Percentiles rank a stretch among this genome's conserved stretches.
These are phyloP conservation scores for Botrytis squamosa DNA, from an alignment of 2,329 filamentous ascomycete species.

Conservation along the genomic window DNA sequence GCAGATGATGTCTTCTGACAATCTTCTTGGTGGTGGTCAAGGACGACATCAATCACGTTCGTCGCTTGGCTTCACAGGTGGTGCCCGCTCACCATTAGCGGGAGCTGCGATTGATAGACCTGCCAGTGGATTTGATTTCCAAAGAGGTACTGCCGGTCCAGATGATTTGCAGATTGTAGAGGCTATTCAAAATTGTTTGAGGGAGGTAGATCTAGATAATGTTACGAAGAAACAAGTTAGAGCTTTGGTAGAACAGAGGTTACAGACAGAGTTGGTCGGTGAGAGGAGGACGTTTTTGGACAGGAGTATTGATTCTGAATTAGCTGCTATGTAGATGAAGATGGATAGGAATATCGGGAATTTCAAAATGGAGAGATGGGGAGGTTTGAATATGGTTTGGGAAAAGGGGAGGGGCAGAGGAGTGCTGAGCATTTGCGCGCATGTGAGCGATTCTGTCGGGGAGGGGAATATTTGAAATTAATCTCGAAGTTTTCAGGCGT, in stretches of 20 bases:
- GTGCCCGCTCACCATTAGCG: conserved; percentile 48
- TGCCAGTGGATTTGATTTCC: conserved; percentile 61
- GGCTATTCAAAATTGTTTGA: conserved; percentile 77
- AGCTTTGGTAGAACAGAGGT: conserved; percentile 85
- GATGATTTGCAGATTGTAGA: conserved; percentile 80
- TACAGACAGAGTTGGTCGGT: conserved; percentile 84
- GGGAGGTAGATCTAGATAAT: conserved; percentile 90
- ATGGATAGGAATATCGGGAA: not conserved
- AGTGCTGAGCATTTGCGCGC: not conserved
- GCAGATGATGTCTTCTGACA: conserved; percentile 43
- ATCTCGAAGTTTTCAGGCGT: conserved; percentile 7
- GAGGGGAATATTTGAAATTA: not conserved
- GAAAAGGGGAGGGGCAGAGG: not conserved
- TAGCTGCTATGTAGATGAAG: conserved; percentile 81
- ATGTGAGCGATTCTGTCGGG: conserved; percentile 1
- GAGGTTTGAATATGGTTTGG: not conserved
- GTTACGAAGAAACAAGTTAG: conserved; percentile 97
- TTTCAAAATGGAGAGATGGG: not conserved
- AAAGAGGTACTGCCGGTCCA: conserved; percentile 59
- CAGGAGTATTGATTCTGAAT: conserved; percentile 85
- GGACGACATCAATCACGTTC: conserved; percentile 44
- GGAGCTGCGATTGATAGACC: conserved; percentile 43
- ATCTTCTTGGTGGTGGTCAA: conserved; percentile 41
- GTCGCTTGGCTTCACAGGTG: conserved; percentile 43
- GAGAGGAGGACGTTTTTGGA: conserved; percentile 90